Evolutionary conservation across 257 asterid species (phyloP).

Genomic region (Agastache rugosa): DNA sequence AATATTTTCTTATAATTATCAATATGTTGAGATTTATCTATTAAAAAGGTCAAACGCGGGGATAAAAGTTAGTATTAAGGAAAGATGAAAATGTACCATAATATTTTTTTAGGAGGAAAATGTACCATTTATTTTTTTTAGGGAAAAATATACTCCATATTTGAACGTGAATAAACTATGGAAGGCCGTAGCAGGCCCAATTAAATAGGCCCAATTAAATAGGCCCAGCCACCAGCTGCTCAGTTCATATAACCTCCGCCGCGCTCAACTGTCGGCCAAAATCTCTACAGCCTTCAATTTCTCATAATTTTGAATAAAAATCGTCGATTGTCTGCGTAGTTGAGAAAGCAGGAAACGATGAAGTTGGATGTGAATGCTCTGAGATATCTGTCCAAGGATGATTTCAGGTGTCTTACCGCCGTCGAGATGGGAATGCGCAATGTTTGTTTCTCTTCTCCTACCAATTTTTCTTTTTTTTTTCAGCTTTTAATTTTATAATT

Average conservation of each 20-base stretch:
- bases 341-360: conserved; percentile 47
- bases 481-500: too few species aligned
- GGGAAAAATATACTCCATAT: too few species aligned
- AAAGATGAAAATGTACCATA: too few species aligned
- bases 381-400: conserved; percentile 88
- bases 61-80: too few species aligned
- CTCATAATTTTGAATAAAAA: neutral
- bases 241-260: neutral
- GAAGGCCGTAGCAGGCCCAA: too few species aligned
- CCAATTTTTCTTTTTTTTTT: neutral
- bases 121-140: too few species aligned
- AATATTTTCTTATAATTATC: too few species aligned
- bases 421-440: conserved; percentile 99
- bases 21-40: too few species aligned
- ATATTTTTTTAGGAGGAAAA: too few species aligned
- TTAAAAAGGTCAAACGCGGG: too few species aligned
- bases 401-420: conserved; percentile 93
- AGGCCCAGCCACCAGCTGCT: neutral
- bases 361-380: conserved; percentile 84
- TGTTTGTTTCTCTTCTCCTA: conserved; percentile 43
- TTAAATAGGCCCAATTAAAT: neutral
- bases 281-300: neutral
- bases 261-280: neutral
- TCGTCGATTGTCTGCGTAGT: neutral
- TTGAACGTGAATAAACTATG: too few species aligned